Conservation (phyloP, 2,329 filamentous ascomycete genomes). For the Akanthomyces lecanii region DNA sequence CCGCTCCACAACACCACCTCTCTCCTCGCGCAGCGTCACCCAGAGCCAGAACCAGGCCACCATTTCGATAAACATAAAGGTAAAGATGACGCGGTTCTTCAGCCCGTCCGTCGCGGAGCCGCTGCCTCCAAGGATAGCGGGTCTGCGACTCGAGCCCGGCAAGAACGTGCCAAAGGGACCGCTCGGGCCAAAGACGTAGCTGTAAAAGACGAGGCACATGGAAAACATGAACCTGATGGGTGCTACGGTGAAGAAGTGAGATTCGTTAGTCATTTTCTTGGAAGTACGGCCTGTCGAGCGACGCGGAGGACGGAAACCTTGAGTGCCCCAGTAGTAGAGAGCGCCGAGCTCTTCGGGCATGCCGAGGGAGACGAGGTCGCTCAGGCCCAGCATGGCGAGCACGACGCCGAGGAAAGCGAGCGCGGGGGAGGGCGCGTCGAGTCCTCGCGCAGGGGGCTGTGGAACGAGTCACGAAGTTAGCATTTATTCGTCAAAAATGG, state of each 20-base stretch:
- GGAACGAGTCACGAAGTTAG: background rate
- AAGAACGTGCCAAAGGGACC: constrained; percentile 43
- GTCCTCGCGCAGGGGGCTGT: constrained; percentile 61
- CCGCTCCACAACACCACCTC: constrained; percentile 36
- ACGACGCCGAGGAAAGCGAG: constrained; percentile 70
- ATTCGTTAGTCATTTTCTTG: constrained; percentile 10
- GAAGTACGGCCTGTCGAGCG: background rate
- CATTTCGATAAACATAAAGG: constrained; percentile 79
- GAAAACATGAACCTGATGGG: constrained; percentile 63
- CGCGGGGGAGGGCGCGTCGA: constrained; percentile 65
- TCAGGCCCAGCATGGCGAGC: constrained; percentile 56
- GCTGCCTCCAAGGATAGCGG: constrained; percentile 28
- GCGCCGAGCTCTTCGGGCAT: constrained; percentile 63
- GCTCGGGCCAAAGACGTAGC: constrained; percentile 55
- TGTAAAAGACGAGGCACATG: constrained; percentile 58
- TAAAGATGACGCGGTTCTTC: constrained; percentile 81
- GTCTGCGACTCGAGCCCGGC: constrained; percentile 27
- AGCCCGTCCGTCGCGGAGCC: constrained; percentile 60
- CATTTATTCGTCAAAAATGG: background rate
- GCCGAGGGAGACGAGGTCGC: constrained; percentile 62
- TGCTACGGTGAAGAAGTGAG: constrained; percentile 32
- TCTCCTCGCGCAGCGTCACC: constrained; percentile 65
- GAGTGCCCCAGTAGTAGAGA: constrained; percentile 61
- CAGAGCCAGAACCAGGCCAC: constrained; percentile 85
- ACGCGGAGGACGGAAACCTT: constrained; percentile 38